Evolutionary conservation across 768 basidiomycete genomes (phyloP), one percentile per base, ranked within the genome.

Genomic region (Boletus rufocinnamomeus): DNA sequence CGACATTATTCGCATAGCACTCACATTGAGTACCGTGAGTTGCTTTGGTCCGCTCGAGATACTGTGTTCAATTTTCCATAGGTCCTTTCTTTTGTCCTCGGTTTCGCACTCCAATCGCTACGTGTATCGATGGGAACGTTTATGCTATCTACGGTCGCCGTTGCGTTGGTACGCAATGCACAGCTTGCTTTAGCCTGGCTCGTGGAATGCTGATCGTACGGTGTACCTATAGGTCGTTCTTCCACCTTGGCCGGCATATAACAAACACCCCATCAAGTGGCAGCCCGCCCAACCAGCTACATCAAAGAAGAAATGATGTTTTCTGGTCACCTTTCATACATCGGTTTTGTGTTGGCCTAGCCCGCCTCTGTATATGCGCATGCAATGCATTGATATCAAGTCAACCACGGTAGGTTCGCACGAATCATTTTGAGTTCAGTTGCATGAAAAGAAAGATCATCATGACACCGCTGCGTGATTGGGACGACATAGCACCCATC

Each of bases 241-340:
- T 5, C 90, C 89, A 0, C 85, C 85, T 10, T 92, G 90, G 90
- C 81, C 84, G 0, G 74, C 82, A 71, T 69, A 60, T 40, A 71
- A 69, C 28, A 45, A 45, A 21, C 56, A 69, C 37, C 58, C 68
- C 4, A 58, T 69, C 50, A 51, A 69, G 44, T 69, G 69, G 68
- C 59, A 61, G 44, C 30, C 66, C 17, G n/a, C 63, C 47, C 68
- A 68, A n/a, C 57, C 66, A 2, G 21, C 34, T 11, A 11, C 60
- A 57, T 57, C 70, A 28, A 67, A 70, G 56, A 65, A 52, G 4
- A 63, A 66, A 56, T 66, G 58, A 68, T 52, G 41, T 37, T 47
- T 37, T n/a, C 13, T 40, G 8, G 27, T 59, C 47, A 9, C 30
- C n/a, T 58, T 25, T 44, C 44, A 17, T 30, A 23, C 10, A 32